Evolutionary conservation across 1,284 basidiomycete genomes (phyloP), one percentile per base, ranked within the genome.

Genomic region (Ustilago shanxiensis): DNA sequence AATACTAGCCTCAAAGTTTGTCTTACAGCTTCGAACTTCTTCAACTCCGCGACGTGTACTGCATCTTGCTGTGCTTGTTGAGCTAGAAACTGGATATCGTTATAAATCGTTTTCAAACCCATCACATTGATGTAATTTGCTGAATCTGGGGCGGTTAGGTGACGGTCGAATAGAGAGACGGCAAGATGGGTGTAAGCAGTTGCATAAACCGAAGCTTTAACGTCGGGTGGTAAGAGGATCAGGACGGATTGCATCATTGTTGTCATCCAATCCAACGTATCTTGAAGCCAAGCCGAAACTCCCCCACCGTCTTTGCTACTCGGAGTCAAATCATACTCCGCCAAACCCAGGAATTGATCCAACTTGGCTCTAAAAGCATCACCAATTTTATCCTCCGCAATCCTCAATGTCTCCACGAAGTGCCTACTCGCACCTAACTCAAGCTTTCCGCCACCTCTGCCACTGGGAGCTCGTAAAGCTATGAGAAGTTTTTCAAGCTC

Each of bases 231-330:
- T 37, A 90, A 77, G 10, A 93, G 91, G 83, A 97, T 92, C 56
- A 93, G 89, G 20, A 98, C 91, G 31, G 93, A 93, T 86, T 98
- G 96, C 77, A 99, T 95, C 77, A 98, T 94, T 1, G 95, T 97
- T 44, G 93, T 94, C 50, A 99, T 89, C 93, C 96, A 99, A 81
- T 95, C 95, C 83, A 97, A 90, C 83, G 98, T 90, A 86, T 98
- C 97, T 83, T 94, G 93, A 9, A 99, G 89, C 87, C 98, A 98
- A 88, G 92, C 91, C 89, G 94, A 96, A 50, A 8, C 22, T 16
- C 11, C 33, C 2, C 50, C 31, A 16, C 29, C 33, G 6, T 33
- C 44, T 33, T 26, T 35, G 8, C 8, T 37, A 18, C 51, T 13
- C 2, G 95, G 93, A 56, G 91, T 92, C 94, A 95, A 98, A 80